phyloP scores from a whole-genome alignment of 164 flowering plant genomes.

The Nelumbo lutea region DNA sequence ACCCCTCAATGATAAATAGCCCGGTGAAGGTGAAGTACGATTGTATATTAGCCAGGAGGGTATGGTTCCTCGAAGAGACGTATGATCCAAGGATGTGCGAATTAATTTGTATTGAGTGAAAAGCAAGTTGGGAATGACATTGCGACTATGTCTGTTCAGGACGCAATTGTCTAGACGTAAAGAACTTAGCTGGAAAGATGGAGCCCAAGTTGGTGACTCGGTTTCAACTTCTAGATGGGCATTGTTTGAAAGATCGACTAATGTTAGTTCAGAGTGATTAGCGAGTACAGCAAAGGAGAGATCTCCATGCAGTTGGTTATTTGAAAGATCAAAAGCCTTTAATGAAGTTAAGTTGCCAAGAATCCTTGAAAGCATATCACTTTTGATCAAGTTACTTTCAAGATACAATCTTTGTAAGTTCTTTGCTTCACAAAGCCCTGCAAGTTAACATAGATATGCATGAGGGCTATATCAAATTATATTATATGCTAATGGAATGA shows the following conservation, averaged over 20 bases:
- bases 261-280: background rate
- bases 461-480: background rate
- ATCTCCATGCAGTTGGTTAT: too few relatives aligned
- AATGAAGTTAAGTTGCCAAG: background rate
- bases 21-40: background rate
- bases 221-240: background rate
- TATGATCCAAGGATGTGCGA: too few relatives aligned
- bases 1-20: background rate
- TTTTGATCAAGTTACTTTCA: background rate
- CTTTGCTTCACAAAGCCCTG: background rate
- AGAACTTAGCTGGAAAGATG: background rate
- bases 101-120: too few relatives aligned
- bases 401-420: background rate
- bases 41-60: conserved; percentile 5
- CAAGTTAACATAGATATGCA: background rate
- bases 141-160: background rate
- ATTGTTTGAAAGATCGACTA: background rate
- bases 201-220: background rate
- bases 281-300: too few relatives aligned
- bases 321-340: too few relatives aligned
- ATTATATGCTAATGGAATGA: too few relatives aligned
- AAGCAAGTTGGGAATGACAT: background rate
- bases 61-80: background rate
- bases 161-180: background rate
- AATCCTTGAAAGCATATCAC: background rate